These are phyloP conservation scores for Piper longum DNA, from an alignment of 164 flowering plant genomes.

Conservation along the genomic window DNA sequence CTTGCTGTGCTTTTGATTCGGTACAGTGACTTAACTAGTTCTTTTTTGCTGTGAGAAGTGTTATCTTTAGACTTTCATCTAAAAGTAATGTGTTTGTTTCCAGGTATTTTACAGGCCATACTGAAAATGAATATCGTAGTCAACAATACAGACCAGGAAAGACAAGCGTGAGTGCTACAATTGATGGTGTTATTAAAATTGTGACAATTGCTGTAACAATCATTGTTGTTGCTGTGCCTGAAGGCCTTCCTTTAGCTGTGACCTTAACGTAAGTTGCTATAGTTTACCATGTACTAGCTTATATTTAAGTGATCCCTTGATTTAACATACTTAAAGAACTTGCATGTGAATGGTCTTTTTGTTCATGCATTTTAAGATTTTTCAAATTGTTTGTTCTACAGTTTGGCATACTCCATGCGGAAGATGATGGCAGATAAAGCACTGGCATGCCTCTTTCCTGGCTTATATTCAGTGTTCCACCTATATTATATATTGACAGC, in stretches of 20 bases:
- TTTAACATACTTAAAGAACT: background rate
- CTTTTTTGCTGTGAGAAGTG: too few species aligned
- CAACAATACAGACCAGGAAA: slow-evolving; percentile 34
- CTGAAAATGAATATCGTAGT: slow-evolving; percentile 28
- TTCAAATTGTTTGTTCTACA: slow-evolving; percentile 14
- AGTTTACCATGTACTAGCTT: background rate
- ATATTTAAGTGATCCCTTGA: too few species aligned
- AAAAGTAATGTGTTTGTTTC: background rate
- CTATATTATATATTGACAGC: background rate
- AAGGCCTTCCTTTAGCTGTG: slow-evolving; percentile 97
- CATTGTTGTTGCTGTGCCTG: slow-evolving; percentile 98
- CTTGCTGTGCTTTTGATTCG: slow-evolving; percentile 48
- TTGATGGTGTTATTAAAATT: slow-evolving; percentile 67
- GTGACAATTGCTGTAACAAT: slow-evolving; percentile 89
- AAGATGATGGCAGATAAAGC: slow-evolving; percentile 99
- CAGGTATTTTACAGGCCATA: slow-evolving; percentile 78
- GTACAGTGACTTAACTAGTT: slow-evolving; percentile 16
- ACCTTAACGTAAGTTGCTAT: slow-evolving; percentile 74
- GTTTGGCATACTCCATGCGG: slow-evolving; percentile 96
- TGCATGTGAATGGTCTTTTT: background rate
- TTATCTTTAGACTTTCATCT: too few species aligned
- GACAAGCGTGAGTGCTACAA: slow-evolving; percentile 37
- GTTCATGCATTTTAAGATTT: background rate
- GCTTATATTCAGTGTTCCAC: background rate
- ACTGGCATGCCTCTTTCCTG: slow-evolving; percentile 35